phyloP scores from a whole-genome alignment of 2,329 filamentous ascomycete species.

The Hymenoscyphus occultus region DNA sequence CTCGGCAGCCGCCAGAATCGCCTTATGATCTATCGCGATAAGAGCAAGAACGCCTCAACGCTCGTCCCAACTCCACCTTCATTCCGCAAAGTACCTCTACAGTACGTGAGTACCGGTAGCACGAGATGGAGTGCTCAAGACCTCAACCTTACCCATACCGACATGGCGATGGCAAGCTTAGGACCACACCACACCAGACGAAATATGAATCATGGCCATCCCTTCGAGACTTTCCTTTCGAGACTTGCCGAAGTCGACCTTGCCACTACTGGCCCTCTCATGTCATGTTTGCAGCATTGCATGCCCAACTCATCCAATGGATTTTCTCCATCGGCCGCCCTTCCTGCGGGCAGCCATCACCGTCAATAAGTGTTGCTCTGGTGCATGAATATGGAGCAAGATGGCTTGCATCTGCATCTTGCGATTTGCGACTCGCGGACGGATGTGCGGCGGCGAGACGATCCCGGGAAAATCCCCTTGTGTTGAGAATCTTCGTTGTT shows the following conservation, averaged over 20 bases:
- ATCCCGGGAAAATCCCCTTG: background rate
- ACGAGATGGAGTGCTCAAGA: no score
- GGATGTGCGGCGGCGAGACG: background rate
- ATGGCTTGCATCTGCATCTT: slow-evolving; percentile 9
- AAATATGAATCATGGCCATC: no score
- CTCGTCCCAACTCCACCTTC: no score
- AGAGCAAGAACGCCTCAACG: no score
- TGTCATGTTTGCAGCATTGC: slow-evolving; percentile 1
- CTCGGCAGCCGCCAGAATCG: no score
- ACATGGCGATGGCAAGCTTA: no score
- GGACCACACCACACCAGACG: no score
- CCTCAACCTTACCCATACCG: no score
- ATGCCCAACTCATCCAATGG: background rate
- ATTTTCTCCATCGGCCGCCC: background rate
- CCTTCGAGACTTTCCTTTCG: no score
- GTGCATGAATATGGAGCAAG: slow-evolving; percentile 7
- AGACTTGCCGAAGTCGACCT: background rate
- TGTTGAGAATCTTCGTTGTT: background rate
- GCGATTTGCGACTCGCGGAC: background rate
- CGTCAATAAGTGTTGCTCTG: slow-evolving; percentile 5
- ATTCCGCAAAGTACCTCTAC: no score
- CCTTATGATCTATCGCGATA: no score
- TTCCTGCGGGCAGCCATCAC: background rate
- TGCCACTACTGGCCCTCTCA: background rate
- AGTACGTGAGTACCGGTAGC: no score